phyloP scores from a whole-genome alignment of 2,329 filamentous ascomycete species.

The Dactylellina sp. region DNA sequence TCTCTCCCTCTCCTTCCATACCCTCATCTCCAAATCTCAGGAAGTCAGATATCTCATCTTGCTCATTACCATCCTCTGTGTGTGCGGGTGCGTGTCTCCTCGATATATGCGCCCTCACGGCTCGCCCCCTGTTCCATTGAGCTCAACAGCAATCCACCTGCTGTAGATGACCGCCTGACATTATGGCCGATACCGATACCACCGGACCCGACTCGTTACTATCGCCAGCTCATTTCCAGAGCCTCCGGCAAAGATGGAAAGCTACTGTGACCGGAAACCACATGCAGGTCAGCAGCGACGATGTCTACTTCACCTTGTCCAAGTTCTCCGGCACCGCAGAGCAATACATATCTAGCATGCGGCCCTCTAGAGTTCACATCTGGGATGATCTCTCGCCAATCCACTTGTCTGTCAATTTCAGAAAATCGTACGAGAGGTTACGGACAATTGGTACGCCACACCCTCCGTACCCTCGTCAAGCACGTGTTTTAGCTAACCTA shows the following conservation, averaged over 20 bases:
- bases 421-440: slow-evolving; percentile 47
- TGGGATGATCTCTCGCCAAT: slow-evolving; percentile 57
- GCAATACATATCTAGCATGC: slow-evolving; percentile 43
- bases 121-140: too few species aligned
- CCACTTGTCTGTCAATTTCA: slow-evolving; percentile 52
- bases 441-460: slow-evolving; percentile 41
- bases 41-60: too few species aligned
- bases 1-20: too few species aligned
- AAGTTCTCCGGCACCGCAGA: slow-evolving; percentile 55
- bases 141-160: neutral
- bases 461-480: neutral
- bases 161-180: neutral
- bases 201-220: slow-evolving; percentile 19
- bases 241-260: slow-evolving; percentile 51
- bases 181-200: slow-evolving; percentile 12
- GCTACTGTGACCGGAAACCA: slow-evolving; percentile 47
- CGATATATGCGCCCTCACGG: too few species aligned
- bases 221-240: slow-evolving; percentile 58
- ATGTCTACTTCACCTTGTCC: slow-evolving; percentile 50
- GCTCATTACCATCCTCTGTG: too few species aligned
- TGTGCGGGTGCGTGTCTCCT: too few species aligned
- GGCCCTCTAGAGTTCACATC: slow-evolving; percentile 47
- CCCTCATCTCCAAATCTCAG: too few species aligned
- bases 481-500: slow-evolving; percentile 12
- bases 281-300: slow-evolving; percentile 43